Evolutionary conservation across 2,329 filamentous ascomycete species (phyloP).

Genomic region (Clonostachys byssicola): DNA sequence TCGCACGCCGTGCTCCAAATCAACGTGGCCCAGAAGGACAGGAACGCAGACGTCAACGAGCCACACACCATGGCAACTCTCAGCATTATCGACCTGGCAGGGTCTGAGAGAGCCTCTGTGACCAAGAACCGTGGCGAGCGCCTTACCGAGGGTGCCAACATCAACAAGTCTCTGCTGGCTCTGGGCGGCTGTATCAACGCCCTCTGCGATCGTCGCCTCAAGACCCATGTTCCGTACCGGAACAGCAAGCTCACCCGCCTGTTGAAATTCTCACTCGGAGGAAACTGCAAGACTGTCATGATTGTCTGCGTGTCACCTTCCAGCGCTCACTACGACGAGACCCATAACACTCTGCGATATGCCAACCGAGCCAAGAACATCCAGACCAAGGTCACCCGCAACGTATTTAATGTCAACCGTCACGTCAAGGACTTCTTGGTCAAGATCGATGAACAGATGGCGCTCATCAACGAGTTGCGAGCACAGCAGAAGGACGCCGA

Average conservation of each 20-base stretch:
- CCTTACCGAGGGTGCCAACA: slow-evolving; percentile 91
- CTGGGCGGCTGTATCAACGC: slow-evolving; percentile 98
- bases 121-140: slow-evolving; percentile 95
- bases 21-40: slow-evolving; percentile 90
- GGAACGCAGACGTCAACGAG: slow-evolving; percentile 88
- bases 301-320: slow-evolving; percentile 98
- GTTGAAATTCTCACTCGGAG: slow-evolving; percentile 93
- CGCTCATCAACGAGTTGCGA: slow-evolving; percentile 92
- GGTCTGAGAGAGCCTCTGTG: slow-evolving; percentile 91
- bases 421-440: slow-evolving; percentile 99
- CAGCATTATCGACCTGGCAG: slow-evolving; percentile 96
- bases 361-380: slow-evolving; percentile 99
- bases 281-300: slow-evolving; percentile 99
- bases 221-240: slow-evolving; percentile 91
- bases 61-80: slow-evolving; percentile 97
- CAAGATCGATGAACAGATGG: slow-evolving; percentile 98
- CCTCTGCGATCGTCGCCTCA: slow-evolving; percentile 86
- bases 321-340: slow-evolving; percentile 95
- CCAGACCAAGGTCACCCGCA: slow-evolving; percentile 98
- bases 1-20: slow-evolving; percentile 97
- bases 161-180: slow-evolving; percentile 96
- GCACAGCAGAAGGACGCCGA: slow-evolving; percentile 90
- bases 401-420: slow-evolving; percentile 97
- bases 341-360: slow-evolving; percentile 95
- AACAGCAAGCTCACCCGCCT: slow-evolving; percentile 96